Evolutionary conservation across 2,329 filamentous ascomycete genomes (phyloP).

Genomic region (Paraphoma sp.): DNA sequence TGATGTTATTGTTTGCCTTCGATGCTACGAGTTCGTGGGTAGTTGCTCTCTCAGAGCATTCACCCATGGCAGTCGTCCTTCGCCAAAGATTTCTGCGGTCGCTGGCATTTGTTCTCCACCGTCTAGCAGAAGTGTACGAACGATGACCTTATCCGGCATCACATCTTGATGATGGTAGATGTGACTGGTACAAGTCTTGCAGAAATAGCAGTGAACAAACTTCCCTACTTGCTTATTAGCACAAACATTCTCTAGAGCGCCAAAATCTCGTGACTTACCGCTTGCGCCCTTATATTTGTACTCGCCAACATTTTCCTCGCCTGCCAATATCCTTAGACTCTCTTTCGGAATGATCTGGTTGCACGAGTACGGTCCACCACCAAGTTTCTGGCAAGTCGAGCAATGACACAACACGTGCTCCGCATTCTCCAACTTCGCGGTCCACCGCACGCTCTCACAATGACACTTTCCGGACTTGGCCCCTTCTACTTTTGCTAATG

Average conservation of each 20-base stretch:
- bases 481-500: conserved; percentile 9
- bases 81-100: conserved; percentile 47
- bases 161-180: conserved; percentile 51
- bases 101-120: conserved; percentile 43
- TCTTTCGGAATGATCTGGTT: conserved; percentile 44
- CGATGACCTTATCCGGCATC: conserved; percentile 50
- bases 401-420: conserved; percentile 48
- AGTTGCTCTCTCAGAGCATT: conserved; percentile 7
- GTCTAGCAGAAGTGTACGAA: conserved; percentile 48
- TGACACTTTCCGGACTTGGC: conserved; percentile 39
- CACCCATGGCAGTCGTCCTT: conserved; percentile 46
- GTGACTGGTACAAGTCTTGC: conserved; percentile 47
- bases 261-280: conserved; percentile 16
- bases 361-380: conserved; percentile 45
- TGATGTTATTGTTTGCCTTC: background rate
- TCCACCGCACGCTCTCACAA: conserved; percentile 35
- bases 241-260: background rate
- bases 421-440: conserved; percentile 29
- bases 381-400: conserved; percentile 44
- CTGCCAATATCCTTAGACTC: conserved; percentile 32
- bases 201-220: conserved; percentile 48
- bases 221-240: conserved; percentile 27
- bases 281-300: conserved; percentile 44
- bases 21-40: background rate
- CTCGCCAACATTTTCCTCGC: conserved; percentile 28